Evolutionary conservation across 257 asterid species (phyloP).

Genomic region (Apocynum venetum): DNA sequence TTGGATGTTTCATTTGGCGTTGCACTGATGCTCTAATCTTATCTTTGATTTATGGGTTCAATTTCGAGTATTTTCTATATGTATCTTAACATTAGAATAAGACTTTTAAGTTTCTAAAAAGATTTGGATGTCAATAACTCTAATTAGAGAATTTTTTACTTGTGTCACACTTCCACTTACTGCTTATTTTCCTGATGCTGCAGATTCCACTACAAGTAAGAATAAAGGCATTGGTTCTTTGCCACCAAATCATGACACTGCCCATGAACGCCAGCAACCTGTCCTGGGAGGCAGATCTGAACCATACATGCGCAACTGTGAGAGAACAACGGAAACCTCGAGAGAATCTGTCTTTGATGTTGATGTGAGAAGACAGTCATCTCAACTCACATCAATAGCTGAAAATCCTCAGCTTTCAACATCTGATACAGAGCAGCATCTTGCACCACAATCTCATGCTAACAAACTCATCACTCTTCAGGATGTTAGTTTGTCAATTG

Average conservation of each 20-base stretch:
- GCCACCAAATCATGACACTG: constrained; percentile 30
- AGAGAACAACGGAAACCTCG: constrained; percentile 23
- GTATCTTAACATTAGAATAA: not conserved
- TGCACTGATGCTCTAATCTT: not conserved
- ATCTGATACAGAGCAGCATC: constrained; percentile 19
- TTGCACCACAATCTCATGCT: constrained; percentile 15
- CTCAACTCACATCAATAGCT: constrained; percentile 32
- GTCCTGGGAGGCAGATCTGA: constrained; percentile 16
- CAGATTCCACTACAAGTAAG: constrained; percentile 27
- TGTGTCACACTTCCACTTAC: not conserved
- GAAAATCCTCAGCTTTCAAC: constrained; percentile 15
- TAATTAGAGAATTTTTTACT: not conserved
- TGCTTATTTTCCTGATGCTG: not conserved
- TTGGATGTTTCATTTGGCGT: not conserved
- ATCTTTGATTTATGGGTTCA: not conserved
- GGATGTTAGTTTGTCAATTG: constrained; percentile 49
- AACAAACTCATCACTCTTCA: constrained; percentile 27
- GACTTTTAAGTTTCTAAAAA: not conserved
- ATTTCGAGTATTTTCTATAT: not conserved
- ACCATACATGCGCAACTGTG: constrained; percentile 28
- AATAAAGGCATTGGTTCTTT: constrained; percentile 23
- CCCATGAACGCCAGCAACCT: constrained; percentile 19
- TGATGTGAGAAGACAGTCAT: constrained; percentile 26
- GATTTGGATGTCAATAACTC: not conserved
- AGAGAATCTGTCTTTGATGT: constrained; percentile 28